These are phyloP conservation scores for Seiridium cupressi DNA, from an alignment of 2,329 filamentous ascomycete species.

Conservation along the genomic window DNA sequence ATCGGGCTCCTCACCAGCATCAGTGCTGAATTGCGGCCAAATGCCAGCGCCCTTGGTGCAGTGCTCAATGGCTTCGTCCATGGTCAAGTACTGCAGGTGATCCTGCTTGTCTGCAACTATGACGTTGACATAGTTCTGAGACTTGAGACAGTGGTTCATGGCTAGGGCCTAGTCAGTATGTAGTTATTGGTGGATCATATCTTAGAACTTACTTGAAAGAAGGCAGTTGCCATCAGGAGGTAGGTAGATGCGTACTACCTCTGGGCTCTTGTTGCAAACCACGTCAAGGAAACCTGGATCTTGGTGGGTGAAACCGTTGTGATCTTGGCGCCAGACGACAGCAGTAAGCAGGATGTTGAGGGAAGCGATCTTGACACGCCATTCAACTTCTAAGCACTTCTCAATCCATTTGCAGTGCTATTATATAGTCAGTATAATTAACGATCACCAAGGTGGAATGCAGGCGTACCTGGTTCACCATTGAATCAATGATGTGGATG, in stretches of 20 bases:
- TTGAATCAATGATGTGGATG: constrained; percentile 79
- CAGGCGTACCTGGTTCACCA: constrained; percentile 67
- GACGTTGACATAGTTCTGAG: constrained; percentile 77
- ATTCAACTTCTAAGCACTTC: constrained; percentile 76
- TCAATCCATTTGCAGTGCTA: constrained; percentile 82
- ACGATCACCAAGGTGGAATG: not conserved
- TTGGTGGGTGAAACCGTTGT: constrained; percentile 82
- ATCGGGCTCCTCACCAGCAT: constrained; percentile 66
- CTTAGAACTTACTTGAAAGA: constrained; percentile 44
- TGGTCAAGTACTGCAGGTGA: constrained; percentile 72
- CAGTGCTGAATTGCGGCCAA: constrained; percentile 75
- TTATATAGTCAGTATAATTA: constrained; percentile 12
- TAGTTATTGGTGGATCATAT: no score
- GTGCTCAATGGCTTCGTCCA: constrained; percentile 71
- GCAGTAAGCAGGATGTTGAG: constrained; percentile 78
- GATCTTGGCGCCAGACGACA: constrained; percentile 79
- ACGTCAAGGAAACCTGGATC: constrained; percentile 80
- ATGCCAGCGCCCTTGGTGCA: constrained; percentile 78
- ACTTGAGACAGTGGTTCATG: constrained; percentile 73
- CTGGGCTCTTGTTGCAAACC: constrained; percentile 75
- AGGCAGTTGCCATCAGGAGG: constrained; percentile 79
- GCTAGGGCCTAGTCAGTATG: constrained; percentile 30
- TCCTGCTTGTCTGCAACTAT: constrained; percentile 79
- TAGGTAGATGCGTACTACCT: constrained; percentile 78
- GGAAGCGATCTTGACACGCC: constrained; percentile 70